phyloP scores from a whole-genome alignment of 169 alveolate genomes.

The Plasmodium fragile region DNA sequence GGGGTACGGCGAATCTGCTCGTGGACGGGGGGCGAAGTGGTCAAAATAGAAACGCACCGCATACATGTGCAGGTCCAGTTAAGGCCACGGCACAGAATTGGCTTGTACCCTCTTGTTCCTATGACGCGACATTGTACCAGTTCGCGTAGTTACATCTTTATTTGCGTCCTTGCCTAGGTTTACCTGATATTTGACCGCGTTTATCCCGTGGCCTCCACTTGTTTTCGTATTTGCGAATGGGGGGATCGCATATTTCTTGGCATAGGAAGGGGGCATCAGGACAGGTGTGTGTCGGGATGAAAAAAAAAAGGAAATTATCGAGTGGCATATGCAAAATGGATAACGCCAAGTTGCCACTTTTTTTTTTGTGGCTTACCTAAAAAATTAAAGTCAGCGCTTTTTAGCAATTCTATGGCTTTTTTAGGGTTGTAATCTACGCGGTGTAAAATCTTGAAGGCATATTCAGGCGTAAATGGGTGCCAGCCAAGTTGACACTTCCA shows the following conservation, averaged over 20 bases:
- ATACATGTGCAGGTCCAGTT: not conserved
- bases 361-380: constrained; percentile 62
- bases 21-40: not conserved
- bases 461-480: constrained; percentile 93
- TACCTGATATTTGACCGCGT: constrained; percentile 86
- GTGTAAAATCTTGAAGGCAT: constrained; percentile 89
- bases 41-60: not conserved
- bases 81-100: not conserved
- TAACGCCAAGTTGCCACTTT: not conserved
- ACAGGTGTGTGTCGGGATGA: not conserved
- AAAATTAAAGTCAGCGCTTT: constrained; percentile 88
- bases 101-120: not conserved
- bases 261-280: not conserved
- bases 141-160: not conserved
- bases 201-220: constrained; percentile 91
- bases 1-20: constrained; percentile 56
- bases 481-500: constrained; percentile 91
- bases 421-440: constrained; percentile 90
- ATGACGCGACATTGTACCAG: not conserved
- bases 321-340: not conserved
- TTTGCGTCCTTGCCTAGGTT: not conserved
- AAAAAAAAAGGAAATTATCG: not conserved
- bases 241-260: constrained; percentile 89
- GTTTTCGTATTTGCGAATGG: constrained; percentile 88
- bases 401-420: constrained; percentile 86